Evolutionary conservation across 495 filamentous ascomycete genomes (phyloP), one percentile per base, ranked within the genome.

Genomic region (Chaetomium cochliodes): DNA sequence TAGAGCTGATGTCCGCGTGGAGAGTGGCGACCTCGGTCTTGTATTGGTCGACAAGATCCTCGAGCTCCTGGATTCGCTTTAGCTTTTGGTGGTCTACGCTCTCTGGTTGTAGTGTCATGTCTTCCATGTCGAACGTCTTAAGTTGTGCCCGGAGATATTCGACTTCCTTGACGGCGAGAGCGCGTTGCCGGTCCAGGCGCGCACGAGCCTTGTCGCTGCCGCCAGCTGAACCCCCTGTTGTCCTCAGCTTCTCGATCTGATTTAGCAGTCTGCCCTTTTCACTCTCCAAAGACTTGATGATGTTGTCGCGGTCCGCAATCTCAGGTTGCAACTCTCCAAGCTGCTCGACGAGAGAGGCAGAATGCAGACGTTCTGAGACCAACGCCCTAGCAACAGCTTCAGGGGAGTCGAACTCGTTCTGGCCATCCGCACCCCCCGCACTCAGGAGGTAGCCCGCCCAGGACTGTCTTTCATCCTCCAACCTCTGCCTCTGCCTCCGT

Each of bases 61-160:
- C 92, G 2, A 99, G 84, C 65, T 96, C 86, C 52, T 86, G 82
- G 62, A 98, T 89, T 20, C 92, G 89, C 60, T 87, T 80, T 0
- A 82, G 75, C 70, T 92, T 96, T 59, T 88, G 84, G 62, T 88
- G 85, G 68, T 98, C 91, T 56, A 89, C 89, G 50, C 81, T 86
- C 18, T 91, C 89, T 3, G 87, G 82, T 62, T 93, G 86, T 78
- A 96, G 89, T 2, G 92, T 93, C 49, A 83, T 82, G 73, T 97
- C 93, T 76, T 98, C 96, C 26, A 87, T 84, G 65, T 97, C 93
- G 62, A 93, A 96, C 0, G 89, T 88, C 73, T 96, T 96, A 25
- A 97, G 79, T 70, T 99, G 94, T 5, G 90, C 93, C 18, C 96
- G 89, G 9, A 99, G 82, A 73, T 93, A 94, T 66, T 97, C 91